Conservation (phyloP, 2,329 filamentous ascomycete species). For the Aspergillus thermomutatus region DNA sequence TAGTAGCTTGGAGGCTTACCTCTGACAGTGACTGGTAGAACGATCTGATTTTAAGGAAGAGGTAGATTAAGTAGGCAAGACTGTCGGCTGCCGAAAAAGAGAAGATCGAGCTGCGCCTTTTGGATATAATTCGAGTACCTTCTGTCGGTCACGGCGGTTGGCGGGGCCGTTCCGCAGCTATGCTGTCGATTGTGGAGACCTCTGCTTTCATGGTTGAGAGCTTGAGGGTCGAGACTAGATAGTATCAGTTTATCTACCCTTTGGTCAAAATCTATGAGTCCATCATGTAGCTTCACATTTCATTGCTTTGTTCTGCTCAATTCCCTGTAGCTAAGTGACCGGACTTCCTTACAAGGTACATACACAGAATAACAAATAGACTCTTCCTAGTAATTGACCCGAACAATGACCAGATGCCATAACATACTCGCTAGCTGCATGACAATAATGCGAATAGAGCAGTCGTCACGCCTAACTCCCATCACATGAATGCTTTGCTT, state of each 20-base stretch:
- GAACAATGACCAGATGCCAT: background rate
- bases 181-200: background rate
- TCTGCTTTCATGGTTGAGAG: background rate
- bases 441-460: background rate
- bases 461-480: background rate
- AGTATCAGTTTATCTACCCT: too few species aligned
- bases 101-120: background rate
- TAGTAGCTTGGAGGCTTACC: background rate
- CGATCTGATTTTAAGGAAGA: background rate
- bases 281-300: background rate
- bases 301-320: background rate
- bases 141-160: conserved; percentile 1
- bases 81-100: background rate
- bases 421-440: background rate
- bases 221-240: too few species aligned
- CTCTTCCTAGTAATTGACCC: background rate
- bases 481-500: background rate
- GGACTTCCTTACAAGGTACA: background rate
- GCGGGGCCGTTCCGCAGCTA: conserved; percentile 4
- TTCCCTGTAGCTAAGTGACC: background rate
- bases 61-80: background rate
- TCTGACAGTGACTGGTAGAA: background rate
- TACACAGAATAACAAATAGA: background rate
- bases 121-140: conserved; percentile 3
- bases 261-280: too few species aligned